Conservation (phyloP, 768 basidiomycete species). For the Rhodosporidiobolus sp. region DNA sequence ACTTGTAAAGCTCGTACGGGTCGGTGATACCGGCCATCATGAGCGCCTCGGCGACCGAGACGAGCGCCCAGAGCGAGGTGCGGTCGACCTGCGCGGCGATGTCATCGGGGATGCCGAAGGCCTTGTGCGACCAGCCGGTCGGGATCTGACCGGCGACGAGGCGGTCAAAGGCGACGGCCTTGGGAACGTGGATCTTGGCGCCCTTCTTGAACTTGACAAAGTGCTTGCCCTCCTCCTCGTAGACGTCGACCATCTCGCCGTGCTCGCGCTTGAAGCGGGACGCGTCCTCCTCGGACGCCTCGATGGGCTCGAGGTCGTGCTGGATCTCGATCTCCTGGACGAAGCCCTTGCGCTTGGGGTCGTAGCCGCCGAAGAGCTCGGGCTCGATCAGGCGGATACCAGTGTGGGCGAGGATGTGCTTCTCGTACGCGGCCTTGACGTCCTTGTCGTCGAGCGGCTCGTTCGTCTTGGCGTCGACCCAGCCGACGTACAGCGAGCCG, state of each 20-base stretch:
- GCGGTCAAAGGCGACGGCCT: constrained; percentile 90
- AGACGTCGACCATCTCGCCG: constrained; percentile 92
- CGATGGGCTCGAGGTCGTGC: constrained; percentile 94
- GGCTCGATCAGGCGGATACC: constrained; percentile 96
- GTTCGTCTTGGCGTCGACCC: constrained; percentile 89
- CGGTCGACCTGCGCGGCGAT: constrained; percentile 93
- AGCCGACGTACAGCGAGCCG: constrained; percentile 89
- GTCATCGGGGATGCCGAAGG: constrained; percentile 95
- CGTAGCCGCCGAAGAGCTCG: constrained; percentile 94
- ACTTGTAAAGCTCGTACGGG: constrained; percentile 94
- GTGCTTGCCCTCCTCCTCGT: constrained; percentile 90
- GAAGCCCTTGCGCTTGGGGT: constrained; percentile 95
- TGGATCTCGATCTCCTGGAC: constrained; percentile 94
- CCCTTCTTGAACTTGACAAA: constrained; percentile 99
- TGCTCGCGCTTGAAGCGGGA: constrained; percentile 94
- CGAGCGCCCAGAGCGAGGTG: constrained; percentile 88
- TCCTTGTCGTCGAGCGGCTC: constrained; percentile 99
- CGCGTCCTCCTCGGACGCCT: constrained; percentile 85
- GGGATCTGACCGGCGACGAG: constrained; percentile 94
- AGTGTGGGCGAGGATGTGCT: constrained; percentile 83
- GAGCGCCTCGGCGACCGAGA: constrained; percentile 89
- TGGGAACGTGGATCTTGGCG: constrained; percentile 79
- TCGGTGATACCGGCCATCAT: constrained; percentile 96
- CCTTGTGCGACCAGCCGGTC: constrained; percentile 93
- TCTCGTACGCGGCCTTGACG: constrained; percentile 86